These are phyloP conservation scores for Mucor plumbeus DNA, from an alignment of 371 early-diverging fungal genomes.

Conservation along the genomic window DNA sequence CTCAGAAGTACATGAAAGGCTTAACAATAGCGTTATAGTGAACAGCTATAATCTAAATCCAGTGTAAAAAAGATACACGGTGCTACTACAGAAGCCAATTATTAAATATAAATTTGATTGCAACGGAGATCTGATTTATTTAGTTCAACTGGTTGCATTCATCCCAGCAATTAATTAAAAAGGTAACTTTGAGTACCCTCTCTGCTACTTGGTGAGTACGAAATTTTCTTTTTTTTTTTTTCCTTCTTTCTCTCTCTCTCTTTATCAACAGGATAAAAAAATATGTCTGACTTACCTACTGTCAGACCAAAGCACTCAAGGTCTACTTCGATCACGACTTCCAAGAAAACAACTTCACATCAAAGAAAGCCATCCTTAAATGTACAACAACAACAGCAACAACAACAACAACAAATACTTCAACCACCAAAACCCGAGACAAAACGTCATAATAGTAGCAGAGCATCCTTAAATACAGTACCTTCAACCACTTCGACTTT, in stretches of 20 bases:
- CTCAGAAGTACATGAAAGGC: too few relatives aligned
- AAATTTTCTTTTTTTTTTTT: background rate
- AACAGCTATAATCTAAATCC: too few relatives aligned
- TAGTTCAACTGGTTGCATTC: background rate
- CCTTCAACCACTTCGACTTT: background rate
- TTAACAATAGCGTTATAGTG: too few relatives aligned
- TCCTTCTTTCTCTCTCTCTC: background rate
- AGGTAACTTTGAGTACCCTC: background rate
- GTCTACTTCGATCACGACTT: conserved; percentile 31
- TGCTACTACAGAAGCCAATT: background rate
- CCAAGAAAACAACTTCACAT: conserved; percentile 30
- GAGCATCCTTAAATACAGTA: background rate
- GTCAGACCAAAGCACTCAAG: conserved; percentile 34
- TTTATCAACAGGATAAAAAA: background rate
- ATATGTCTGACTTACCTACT: conserved; percentile 22
- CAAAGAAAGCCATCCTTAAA: conserved; percentile 32
- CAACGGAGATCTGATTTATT: conserved; percentile 10
- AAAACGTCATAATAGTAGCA: conserved; percentile 14
- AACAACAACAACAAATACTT: background rate
- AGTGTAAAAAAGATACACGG: too few relatives aligned
- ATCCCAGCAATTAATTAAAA: conserved; percentile 1
- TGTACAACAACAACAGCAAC: conserved; percentile 14
- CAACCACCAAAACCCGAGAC: conserved; percentile 4
- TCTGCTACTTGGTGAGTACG: background rate
- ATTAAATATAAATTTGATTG: background rate